Evolutionary conservation across 2,329 filamentous ascomycete species (phyloP).

Genomic region (Fulvia fulva): DNA sequence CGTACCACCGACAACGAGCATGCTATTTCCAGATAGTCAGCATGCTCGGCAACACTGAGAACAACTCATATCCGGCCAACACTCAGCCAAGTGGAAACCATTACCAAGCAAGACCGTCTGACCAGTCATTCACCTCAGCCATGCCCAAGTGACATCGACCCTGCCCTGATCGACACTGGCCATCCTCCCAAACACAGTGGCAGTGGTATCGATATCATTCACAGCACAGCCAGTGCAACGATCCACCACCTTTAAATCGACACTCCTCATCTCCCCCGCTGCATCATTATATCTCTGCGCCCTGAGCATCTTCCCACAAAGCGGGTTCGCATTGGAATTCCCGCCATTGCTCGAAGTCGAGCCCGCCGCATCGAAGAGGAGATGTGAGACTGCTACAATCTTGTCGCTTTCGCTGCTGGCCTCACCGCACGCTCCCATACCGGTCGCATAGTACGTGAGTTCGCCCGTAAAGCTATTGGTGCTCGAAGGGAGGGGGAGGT

Average conservation of each 20-base stretch:
- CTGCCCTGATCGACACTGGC: slow-evolving; percentile 34
- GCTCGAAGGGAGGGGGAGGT: slow-evolving; percentile 52
- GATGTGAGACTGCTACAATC: slow-evolving; percentile 64
- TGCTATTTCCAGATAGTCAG: not conserved
- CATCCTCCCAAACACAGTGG: slow-evolving; percentile 45
- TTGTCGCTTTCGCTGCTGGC: slow-evolving; percentile 52
- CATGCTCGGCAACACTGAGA: not conserved
- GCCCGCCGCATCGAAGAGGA: slow-evolving; percentile 60
- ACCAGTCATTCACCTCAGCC: slow-evolving; percentile 17
- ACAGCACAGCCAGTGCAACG: slow-evolving; percentile 53
- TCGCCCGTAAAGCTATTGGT: slow-evolving; percentile 57
- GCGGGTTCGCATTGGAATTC: slow-evolving; percentile 59
- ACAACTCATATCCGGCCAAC: not conserved
- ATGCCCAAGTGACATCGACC: slow-evolving; percentile 33
- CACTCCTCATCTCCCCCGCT: slow-evolving; percentile 46
- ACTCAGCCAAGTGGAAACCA: not conserved
- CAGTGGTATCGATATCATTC: slow-evolving; percentile 50
- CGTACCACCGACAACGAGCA: not conserved
- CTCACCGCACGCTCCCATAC: slow-evolving; percentile 66
- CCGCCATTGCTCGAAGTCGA: slow-evolving; percentile 32
- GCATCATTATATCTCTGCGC: slow-evolving; percentile 49
- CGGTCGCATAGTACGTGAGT: slow-evolving; percentile 65
- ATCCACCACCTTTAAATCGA: slow-evolving; percentile 65
- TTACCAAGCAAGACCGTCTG: not conserved
- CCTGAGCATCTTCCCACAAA: slow-evolving; percentile 65